Evolutionary conservation across 2,329 filamentous ascomycete genomes (phyloP), one percentile per base, ranked within the genome.

Genomic region (Aspergillus neotritici): DNA sequence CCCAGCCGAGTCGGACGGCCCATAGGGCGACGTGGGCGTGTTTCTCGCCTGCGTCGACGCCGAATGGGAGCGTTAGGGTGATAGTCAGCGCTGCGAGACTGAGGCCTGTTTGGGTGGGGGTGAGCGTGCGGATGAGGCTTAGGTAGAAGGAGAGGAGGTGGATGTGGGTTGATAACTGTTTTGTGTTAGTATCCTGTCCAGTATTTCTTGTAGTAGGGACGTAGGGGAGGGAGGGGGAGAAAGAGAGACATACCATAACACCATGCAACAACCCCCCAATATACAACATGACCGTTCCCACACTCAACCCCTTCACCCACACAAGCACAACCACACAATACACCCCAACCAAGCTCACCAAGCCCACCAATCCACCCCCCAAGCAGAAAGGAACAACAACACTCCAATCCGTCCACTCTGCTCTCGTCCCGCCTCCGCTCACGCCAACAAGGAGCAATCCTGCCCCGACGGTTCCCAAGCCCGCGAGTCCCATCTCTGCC

Each of bases 61-160:
- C 49, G 1, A 53, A 47, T 4, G 42, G 52, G 8, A 59, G 46
- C 0, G 56, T 45, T 3, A 66, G 53, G 9, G 59, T 60, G 21
- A 25, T 9, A 10, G 63, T 55, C 7, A 66, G 54, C 4, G 68
- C 62, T 4, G 71, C 49, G 4, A 72, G 41, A n/a, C 65, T 56
- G 38, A 70, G 44, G 11, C 69, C 70, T 12, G 67, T 63, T 4
- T 57, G 46, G 3, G 60, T 60, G 2, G 65, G 48, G 1, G 63
- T 58, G 21, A 61, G 52, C 31, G 53, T 57, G 41, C 64, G 60
- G 21, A 67, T 60, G 4, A 65, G 56, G 45, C 65, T 61, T 34
- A 67, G 62, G 46, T 70, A 73, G 37, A 74, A 55, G 0, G 66
- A 58, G 36, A 68, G 53, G 44, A 71, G 71, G 50, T 73, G 71